Evolutionary conservation across 768 basidiomycete species (phyloP), one percentile per base, ranked within the genome.

Genomic region (Pleurotus ostreatus): DNA sequence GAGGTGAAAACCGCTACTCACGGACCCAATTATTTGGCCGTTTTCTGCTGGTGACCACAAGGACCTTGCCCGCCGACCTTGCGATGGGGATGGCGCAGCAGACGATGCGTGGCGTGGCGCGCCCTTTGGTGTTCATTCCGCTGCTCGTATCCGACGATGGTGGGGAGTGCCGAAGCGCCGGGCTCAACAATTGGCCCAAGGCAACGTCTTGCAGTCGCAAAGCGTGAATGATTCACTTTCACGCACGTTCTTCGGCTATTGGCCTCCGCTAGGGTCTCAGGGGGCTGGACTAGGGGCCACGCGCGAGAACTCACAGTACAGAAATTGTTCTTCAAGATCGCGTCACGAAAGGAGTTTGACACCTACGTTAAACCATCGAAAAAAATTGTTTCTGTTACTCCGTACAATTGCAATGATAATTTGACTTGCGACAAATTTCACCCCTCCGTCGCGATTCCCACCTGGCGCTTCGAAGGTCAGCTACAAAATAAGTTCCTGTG

Each of bases 41-140:
- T 68, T 92, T 94, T 57, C 92, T 82, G 70, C 89, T 91, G 20
- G 92, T 92, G 63, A 94, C 80, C 60, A 94, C 81, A 59, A 94
- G 83, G 55, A 94, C 81, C 69, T 92, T 89, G 68, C 83, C 84
- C 5, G 84, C 82, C 23, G 85, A 73, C 60, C 85, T 80, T 46
- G 83, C 75, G 62, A 94, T 90, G 55, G 92, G 92, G 56, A 94
- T 94, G 49, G 92, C 92, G 68, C 92, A 93, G 72, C 92, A 94
- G 62, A 94, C 92, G 70, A 94, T 80, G 68, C 92, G 88, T 55
- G 92, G 92, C 48, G 82, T 81, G 55, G 86, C 71, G 62, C 91
- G 84, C 65, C 89, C 90, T 78, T 92, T 91, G 62, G 83, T 79
- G 57, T 75, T 78, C 78, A 81, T 81, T 48, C 57, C 53, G 57